Evolutionary conservation across 306 rosid genomes (phyloP).

Genomic region (Cucumis hystrix): DNA sequence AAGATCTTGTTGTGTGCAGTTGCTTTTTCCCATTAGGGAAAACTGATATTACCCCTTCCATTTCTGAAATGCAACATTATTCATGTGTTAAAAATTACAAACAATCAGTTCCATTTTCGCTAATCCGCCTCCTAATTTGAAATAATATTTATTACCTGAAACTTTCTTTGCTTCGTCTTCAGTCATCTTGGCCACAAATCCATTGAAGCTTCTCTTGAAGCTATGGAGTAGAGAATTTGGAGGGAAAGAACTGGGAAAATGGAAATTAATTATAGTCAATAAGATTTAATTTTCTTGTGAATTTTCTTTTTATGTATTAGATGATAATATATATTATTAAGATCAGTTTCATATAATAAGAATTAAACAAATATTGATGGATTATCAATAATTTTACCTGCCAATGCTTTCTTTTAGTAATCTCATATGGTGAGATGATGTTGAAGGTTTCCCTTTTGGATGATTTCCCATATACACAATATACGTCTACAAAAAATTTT

Average conservation of each 20-base stretch:
- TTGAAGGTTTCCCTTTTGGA: conserved; percentile 1
- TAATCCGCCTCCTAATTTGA: too few species aligned
- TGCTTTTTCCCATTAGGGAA: conserved; percentile 16
- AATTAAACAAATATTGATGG: not conserved
- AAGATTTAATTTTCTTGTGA: not conserved
- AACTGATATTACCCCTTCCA: conserved; percentile 30
- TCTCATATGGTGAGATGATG: conserved; percentile 12
- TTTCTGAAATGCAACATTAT: conserved; percentile 8
- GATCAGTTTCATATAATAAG: not conserved
- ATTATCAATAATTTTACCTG: conserved; percentile 14
- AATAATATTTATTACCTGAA: conserved; percentile 8
- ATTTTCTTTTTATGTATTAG: not conserved
- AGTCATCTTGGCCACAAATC: conserved; percentile 25
- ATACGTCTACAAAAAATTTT: conserved; percentile 6
- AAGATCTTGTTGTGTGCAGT: conserved; percentile 33
- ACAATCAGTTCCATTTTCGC: too few species aligned
- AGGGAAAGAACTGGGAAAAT: not conserved
- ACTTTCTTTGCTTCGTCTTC: conserved; percentile 22
- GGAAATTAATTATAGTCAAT: too few species aligned
- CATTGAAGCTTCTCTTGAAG: conserved; percentile 30
- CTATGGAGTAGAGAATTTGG: conserved; percentile 11
- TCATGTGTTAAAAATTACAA: too few species aligned
- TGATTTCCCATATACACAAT: conserved; percentile 30
- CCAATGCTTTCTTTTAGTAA: conserved; percentile 20
- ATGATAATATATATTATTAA: not conserved